Evolutionary conservation across 1,284 basidiomycete genomes (phyloP).

Genomic region (Lignosus rhinocerotis): DNA sequence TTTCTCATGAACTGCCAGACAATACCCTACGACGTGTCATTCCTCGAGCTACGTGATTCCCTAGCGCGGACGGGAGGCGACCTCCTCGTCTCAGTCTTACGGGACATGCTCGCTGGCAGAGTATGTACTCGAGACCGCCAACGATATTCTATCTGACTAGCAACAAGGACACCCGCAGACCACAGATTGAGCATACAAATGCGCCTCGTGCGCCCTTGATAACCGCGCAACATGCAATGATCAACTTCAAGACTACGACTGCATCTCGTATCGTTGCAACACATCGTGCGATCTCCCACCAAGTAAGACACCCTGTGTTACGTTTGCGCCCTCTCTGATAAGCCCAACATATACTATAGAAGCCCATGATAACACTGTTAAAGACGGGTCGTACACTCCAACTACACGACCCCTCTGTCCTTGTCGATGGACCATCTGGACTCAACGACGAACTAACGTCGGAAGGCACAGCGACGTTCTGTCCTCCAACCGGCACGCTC

Average conservation of each 20-base stretch:
- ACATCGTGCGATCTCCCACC: slow-evolving; percentile 74
- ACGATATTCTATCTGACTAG: too few species aligned
- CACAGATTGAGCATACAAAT: slow-evolving; percentile 42
- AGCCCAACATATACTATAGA: slow-evolving; percentile 31
- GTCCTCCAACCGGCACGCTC: slow-evolving; percentile 39
- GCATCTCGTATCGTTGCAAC: slow-evolving; percentile 57
- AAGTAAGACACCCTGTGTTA: slow-evolving; percentile 43
- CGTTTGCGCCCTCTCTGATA: neutral
- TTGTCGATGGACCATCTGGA: slow-evolving; percentile 14
- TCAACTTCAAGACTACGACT: slow-evolving; percentile 60
- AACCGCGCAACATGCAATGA: slow-evolving; percentile 47
- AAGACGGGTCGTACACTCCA: slow-evolving; percentile 46
- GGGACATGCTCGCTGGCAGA: slow-evolving; percentile 57
- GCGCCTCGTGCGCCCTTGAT: slow-evolving; percentile 66
- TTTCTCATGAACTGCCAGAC: slow-evolving; percentile 34
- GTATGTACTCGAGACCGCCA: slow-evolving; percentile 34
- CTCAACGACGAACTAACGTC: slow-evolving; percentile 11
- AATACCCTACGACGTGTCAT: slow-evolving; percentile 52
- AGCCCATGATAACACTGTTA: slow-evolving; percentile 47
- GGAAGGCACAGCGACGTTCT: slow-evolving; percentile 45
- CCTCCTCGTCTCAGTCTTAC: slow-evolving; percentile 70
- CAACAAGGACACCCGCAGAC: slow-evolving; percentile 39
- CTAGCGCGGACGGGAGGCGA: slow-evolving; percentile 70
- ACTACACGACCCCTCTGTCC: slow-evolving; percentile 41
- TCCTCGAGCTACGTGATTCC: slow-evolving; percentile 54